Conservation (phyloP, 306 rosid species). For the Elaeagnus macrophylla region DNA sequence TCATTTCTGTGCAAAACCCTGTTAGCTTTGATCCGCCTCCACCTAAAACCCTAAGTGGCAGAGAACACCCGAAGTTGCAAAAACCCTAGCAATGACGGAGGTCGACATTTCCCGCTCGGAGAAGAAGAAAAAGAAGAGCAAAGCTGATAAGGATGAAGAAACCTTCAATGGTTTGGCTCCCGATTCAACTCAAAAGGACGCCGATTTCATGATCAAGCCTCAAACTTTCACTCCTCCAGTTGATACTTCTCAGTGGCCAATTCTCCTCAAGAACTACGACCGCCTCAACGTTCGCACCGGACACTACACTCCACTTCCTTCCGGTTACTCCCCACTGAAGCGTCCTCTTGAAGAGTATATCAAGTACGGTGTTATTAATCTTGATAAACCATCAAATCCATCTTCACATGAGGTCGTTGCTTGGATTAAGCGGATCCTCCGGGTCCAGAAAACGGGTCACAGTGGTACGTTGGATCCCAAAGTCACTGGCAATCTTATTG, state of each 20-base stretch:
- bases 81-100: constrained; percentile 26
- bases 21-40: no score
- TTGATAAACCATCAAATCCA: constrained; percentile 78
- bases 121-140: constrained; percentile 46
- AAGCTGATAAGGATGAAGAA: constrained; percentile 11
- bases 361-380: constrained; percentile 65
- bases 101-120: constrained; percentile 34
- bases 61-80: no score
- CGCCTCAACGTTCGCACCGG: constrained; percentile 84
- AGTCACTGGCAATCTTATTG: constrained; percentile 75
- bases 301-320: constrained; percentile 76
- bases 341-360: constrained; percentile 65
- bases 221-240: constrained; percentile 55
- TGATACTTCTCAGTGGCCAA: constrained; percentile 75
- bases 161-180: neutral
- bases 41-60: no score
- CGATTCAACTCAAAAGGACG: constrained; percentile 20
- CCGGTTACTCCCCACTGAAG: constrained; percentile 63
- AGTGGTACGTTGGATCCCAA: constrained; percentile 83
- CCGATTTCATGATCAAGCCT: constrained; percentile 60
- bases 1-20: no score
- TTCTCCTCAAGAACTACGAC: constrained; percentile 75
- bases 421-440: constrained; percentile 72
- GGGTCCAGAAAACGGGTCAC: constrained; percentile 73
- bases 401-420: constrained; percentile 91